A percentile compares a stretch with the other conserved stretches of the same genome.
Conservation (phyloP, 2,329 filamentous ascomycete species). For the Penicillium hesseltinei region DNA sequence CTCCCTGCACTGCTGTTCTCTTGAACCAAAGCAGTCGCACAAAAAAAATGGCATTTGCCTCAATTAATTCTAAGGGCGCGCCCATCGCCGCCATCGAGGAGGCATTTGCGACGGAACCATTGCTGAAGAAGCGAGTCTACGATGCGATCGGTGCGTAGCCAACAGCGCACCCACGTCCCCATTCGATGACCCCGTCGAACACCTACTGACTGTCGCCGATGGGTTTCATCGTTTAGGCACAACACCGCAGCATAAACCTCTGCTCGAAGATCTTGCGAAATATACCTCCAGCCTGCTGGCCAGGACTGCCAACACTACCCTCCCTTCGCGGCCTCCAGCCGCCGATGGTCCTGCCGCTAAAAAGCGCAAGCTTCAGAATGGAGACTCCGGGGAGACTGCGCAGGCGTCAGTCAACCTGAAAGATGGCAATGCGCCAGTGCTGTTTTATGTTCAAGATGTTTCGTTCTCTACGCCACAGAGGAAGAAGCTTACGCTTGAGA, state of each 20-base stretch:
- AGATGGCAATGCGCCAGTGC: constrained; percentile 31
- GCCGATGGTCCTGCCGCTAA: constrained; percentile 42
- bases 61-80: constrained; percentile 29
- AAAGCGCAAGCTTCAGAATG: constrained; percentile 52
- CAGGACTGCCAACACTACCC: constrained; percentile 27
- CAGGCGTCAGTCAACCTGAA: constrained; percentile 35
- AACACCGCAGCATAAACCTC: constrained; percentile 38
- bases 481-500: constrained; percentile 62
- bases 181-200: constrained; percentile 3
- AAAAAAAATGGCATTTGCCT: constrained; percentile 40
- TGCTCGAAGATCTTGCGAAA: constrained; percentile 52
- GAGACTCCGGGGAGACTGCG: constrained; percentile 26
- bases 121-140: constrained; percentile 42
- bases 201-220: constrained; percentile 15
- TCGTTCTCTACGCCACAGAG: constrained; percentile 62
- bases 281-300: constrained; percentile 43
- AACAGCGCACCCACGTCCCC: constrained; percentile 11
- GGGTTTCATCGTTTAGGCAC: constrained; percentile 25
- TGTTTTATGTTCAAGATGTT: constrained; percentile 54
- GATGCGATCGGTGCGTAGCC: constrained; percentile 43
- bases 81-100: constrained; percentile 39
- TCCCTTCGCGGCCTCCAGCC: constrained; percentile 27
- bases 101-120: constrained; percentile 41
- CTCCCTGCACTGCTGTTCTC: constrained; percentile 16
- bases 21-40: constrained; percentile 19